Conservation (phyloP, 805 yeast genomes). For the Nakazawaea laoshanensis region DNA sequence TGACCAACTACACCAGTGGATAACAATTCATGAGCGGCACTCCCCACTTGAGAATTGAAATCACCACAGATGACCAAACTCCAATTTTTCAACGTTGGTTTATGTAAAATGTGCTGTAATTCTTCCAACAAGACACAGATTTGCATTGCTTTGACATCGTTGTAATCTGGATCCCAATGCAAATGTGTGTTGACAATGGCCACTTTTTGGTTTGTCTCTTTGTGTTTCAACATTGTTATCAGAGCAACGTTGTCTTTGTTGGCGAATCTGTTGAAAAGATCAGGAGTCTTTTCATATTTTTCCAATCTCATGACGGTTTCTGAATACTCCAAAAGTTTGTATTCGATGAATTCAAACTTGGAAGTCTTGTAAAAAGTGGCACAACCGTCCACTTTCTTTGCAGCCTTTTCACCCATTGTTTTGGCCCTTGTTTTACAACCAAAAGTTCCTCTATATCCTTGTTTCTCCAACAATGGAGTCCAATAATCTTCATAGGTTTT, state of each 20-base stretch:
- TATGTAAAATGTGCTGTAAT: slow-evolving; percentile 56
- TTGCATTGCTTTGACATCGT: slow-evolving; percentile 94
- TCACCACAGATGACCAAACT: slow-evolving; percentile 82
- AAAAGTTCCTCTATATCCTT: slow-evolving; percentile 77
- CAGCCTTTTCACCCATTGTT: slow-evolving; percentile 74
- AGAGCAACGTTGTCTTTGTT: slow-evolving; percentile 91
- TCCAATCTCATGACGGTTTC: slow-evolving; percentile 73
- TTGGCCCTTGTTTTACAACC: slow-evolving; percentile 87
- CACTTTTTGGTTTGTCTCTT: slow-evolving; percentile 60
- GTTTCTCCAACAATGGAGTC: slow-evolving; percentile 61
- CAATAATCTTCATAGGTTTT: slow-evolving; percentile 80
- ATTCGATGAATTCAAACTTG: slow-evolving; percentile 64
- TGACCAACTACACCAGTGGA: slow-evolving; percentile 72
- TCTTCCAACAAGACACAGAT: slow-evolving; percentile 89
- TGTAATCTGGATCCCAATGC: slow-evolving; percentile 96
- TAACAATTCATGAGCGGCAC: slow-evolving; percentile 89
- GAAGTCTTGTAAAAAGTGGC: slow-evolving; percentile 77
- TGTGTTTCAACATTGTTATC: slow-evolving; percentile 65
- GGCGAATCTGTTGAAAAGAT: slow-evolving; percentile 92
- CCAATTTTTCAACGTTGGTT: slow-evolving; percentile 24
- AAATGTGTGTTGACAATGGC: slow-evolving; percentile 86
- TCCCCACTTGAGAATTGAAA: slow-evolving; percentile 77
- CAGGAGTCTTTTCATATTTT: slow-evolving; percentile 87
- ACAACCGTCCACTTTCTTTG: slow-evolving; percentile 95
- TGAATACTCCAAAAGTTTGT: slow-evolving; percentile 75